phyloP scores from a whole-genome alignment of 345 rosid genomes.

The Hibiscus mutabilis region DNA sequence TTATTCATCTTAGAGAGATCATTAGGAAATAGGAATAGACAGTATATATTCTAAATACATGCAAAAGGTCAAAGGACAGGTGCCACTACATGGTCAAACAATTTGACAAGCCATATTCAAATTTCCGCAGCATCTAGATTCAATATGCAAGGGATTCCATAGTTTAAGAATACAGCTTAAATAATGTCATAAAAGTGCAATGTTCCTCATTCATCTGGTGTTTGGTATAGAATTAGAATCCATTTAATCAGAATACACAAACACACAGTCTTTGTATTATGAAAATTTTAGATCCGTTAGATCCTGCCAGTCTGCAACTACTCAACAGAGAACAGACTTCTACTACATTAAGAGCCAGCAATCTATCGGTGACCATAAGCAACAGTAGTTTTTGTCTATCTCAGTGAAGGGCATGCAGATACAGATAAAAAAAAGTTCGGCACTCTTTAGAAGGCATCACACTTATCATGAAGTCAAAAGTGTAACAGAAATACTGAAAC shows the following conservation, averaged over 20 bases:
- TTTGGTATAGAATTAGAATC: background rate
- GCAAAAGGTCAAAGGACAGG: background rate
- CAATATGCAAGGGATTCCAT: background rate
- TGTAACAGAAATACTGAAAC: background rate
- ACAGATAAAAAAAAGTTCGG: background rate
- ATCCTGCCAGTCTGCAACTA: background rate
- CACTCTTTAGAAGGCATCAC: background rate
- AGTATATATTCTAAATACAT: background rate
- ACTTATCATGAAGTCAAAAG: constrained; percentile 4
- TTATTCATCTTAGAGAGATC: background rate
- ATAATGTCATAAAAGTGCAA: background rate
- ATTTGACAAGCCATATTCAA: background rate
- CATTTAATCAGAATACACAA: background rate
- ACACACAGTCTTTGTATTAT: constrained; percentile 1
- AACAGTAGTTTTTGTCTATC: background rate
- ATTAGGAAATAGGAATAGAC: background rate
- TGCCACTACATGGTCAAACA: background rate
- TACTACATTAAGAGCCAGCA: background rate
- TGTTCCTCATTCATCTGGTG: background rate
- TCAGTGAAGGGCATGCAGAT: background rate
- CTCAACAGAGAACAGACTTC: background rate
- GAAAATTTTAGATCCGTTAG: background rate
- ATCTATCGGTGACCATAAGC: background rate
- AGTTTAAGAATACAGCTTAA: background rate
- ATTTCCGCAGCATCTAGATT: background rate